Evolutionary conservation across 176 grass and related monocot species (phyloP), one percentile per base, ranked within the genome.

Genomic region (Eleusine indica): DNA sequence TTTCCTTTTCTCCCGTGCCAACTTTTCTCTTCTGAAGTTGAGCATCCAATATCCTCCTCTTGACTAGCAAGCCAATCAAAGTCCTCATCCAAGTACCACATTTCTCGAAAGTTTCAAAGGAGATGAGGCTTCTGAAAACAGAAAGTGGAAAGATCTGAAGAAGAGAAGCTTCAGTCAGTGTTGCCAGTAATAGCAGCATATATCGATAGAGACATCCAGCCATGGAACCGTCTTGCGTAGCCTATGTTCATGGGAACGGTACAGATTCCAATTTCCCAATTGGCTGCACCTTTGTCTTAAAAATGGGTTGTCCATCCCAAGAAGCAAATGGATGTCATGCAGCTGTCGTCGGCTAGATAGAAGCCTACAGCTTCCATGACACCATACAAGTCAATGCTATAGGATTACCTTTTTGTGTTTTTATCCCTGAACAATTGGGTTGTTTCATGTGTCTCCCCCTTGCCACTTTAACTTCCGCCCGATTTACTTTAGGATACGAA

Each of bases 101-200:
- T 79, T 79, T 75, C 88, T 86, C 22, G 13, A 68, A 61, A 87
- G 80, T 61, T 87, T 87, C 69, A 63, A 79, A 86, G 54, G 69
- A 63, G 88, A 70, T 44, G 13, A 37, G 44, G 69, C 70, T 52
- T 83, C 49, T 18, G 79, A 63, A 79, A 62, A 68, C 75, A 83
- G 61, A 79, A 86, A 63, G 60, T 13, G 21, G 58, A 82, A 67
- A 67, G 3, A 41, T 57, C 29, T 22, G 7, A 57, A 11, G 56
- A 22, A 52, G 42, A 78, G 37, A 47, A 35, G 66, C 70, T 89
- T 46, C n/a, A n/a, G 39, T 39, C 8, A 38, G 17, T 57, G 39
- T 17, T 76, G n/a, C 53, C 49, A 80, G 4, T 13, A 57, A 6
- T 25, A 25, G 9, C 37, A 25, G 16, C 4, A 57, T 43, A 4